Percentiles rank a stretch among this genome's conserved stretches.
phyloP scores from a whole-genome alignment of 2,329 filamentous ascomycete species.

The Cryphonectria nitschkei region DNA sequence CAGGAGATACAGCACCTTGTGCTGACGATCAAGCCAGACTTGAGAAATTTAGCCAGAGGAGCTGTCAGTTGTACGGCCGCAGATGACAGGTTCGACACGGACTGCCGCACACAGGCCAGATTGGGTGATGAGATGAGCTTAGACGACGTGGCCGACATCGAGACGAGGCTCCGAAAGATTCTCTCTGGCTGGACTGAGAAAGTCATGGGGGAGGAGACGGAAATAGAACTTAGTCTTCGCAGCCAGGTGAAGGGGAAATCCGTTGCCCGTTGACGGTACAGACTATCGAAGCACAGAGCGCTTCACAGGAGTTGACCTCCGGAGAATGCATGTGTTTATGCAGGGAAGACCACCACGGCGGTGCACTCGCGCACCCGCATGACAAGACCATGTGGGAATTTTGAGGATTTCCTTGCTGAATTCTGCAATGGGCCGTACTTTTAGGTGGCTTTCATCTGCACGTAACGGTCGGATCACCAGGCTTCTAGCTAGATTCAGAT shows the following conservation, averaged over 20 bases:
- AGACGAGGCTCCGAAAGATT: conserved; percentile 13
- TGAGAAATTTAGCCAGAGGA: conserved; percentile 4
- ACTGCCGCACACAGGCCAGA: not conserved
- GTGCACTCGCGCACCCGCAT: not conserved
- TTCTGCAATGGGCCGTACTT: not conserved
- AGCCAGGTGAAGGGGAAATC: conserved; percentile 17
- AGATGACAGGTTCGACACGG: not conserved
- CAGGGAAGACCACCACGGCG: not conserved
- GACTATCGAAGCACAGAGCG: not conserved
- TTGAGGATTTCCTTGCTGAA: not conserved
- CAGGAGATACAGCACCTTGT: conserved; percentile 28
- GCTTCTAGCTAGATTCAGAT: not conserved
- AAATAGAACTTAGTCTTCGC: conserved; percentile 17
- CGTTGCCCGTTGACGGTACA: conserved; percentile 2
- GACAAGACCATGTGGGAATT: not conserved
- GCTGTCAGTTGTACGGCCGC: not conserved
- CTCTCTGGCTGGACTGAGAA: conserved; percentile 20
- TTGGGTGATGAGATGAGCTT: conserved; percentile 13
- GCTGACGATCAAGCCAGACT: conserved; percentile 24
- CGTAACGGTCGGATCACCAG: not conserved
- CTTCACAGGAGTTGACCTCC: not conserved
- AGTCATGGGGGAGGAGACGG: conserved; percentile 7
- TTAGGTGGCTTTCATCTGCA: not conserved
- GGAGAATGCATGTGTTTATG: not conserved
- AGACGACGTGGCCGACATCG: conserved; percentile 17